phyloP scores from a whole-genome alignment of 495 filamentous ascomycete genomes.

The Lasiosphaeriaceae sp. region DNA sequence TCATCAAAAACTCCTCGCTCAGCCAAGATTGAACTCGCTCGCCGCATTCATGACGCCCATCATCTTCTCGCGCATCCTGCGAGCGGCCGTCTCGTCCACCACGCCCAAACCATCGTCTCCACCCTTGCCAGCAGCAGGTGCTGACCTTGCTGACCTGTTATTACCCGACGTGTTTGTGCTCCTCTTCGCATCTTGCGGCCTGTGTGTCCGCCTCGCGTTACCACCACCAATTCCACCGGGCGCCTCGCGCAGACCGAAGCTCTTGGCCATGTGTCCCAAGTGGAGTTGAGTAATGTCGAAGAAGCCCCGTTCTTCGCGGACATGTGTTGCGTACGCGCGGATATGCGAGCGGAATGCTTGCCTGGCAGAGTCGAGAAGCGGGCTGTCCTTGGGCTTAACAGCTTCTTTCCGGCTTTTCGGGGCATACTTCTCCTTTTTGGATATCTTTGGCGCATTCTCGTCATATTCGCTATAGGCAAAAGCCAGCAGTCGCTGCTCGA shows the following conservation, averaged over 20 bases:
- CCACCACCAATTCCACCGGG: constrained; percentile 71
- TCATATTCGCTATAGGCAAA: constrained; percentile 13
- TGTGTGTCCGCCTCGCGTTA: constrained; percentile 34
- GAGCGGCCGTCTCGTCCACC: constrained; percentile 58
- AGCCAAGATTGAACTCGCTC: constrained; percentile 68
- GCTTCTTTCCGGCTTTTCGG: constrained; percentile 10
- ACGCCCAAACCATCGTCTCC: constrained; percentile 37
- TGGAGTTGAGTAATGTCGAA: constrained; percentile 90
- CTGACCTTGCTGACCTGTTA: constrained; percentile 1
- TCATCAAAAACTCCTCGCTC: neutral
- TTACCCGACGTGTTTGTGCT: constrained; percentile 2
- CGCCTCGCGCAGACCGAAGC: constrained; percentile 81
- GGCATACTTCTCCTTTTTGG: constrained; percentile 17
- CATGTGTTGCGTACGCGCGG: constrained; percentile 90
- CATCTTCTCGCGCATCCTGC: constrained; percentile 79
- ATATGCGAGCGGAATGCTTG: constrained; percentile 88
- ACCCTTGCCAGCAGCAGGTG: constrained; percentile 29
- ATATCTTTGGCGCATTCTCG: constrained; percentile 17
- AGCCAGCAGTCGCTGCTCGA: constrained; percentile 45
- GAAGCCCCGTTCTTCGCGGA: constrained; percentile 70
- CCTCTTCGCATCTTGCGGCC: constrained; percentile 22
- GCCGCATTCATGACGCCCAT: constrained; percentile 68
- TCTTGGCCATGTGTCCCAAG: constrained; percentile 90
- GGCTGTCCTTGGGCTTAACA: constrained; percentile 22
- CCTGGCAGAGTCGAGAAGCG: constrained; percentile 63